Evolutionary conservation across 1,284 basidiomycete species (phyloP).

Genomic region (Trametes polyzona): DNA sequence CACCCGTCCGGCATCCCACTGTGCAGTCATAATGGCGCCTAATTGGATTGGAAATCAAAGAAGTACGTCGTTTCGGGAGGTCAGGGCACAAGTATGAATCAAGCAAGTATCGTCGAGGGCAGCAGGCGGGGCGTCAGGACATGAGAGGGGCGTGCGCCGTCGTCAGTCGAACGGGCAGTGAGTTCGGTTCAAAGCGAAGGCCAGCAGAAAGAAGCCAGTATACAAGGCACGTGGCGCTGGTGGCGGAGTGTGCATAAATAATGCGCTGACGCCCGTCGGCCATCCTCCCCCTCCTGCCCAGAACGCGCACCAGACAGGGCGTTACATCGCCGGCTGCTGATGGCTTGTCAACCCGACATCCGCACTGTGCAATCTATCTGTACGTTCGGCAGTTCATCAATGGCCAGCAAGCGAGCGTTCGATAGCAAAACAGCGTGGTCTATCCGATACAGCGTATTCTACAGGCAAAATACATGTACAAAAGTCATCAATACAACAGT

Average conservation of each 20-base stretch:
- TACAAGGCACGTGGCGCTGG: slow-evolving; percentile 10
- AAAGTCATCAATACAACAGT: slow-evolving; percentile 11
- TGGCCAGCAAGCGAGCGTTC: background rate
- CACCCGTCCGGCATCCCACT: slow-evolving; percentile 49
- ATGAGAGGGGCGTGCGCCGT: slow-evolving; percentile 4
- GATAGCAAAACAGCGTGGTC: background rate
- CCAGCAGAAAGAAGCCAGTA: slow-evolving; percentile 7
- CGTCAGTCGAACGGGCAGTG: background rate
- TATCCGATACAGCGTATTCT: slow-evolving; percentile 19
- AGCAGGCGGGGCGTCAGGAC: background rate
- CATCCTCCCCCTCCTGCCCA: background rate
- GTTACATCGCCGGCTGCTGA: slow-evolving; percentile 7
- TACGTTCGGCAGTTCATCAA: background rate
- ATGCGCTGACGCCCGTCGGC: slow-evolving; percentile 9
- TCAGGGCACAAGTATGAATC: background rate
- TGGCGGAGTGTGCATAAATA: slow-evolving; percentile 10
- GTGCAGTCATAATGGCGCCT: slow-evolving; percentile 18
- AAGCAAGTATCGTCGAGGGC: background rate
- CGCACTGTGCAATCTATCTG: slow-evolving; percentile 7
- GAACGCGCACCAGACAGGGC: background rate
- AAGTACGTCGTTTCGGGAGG: background rate
- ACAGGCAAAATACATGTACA: background rate
- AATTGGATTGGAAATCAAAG: slow-evolving; percentile 4
- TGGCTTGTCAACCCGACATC: slow-evolving; percentile 6
- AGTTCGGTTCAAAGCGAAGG: slow-evolving; percentile 10